These are phyloP conservation scores for Yamadazyma conglobata DNA, from an alignment of 1,139 yeast genomes.

Conservation along the genomic window DNA sequence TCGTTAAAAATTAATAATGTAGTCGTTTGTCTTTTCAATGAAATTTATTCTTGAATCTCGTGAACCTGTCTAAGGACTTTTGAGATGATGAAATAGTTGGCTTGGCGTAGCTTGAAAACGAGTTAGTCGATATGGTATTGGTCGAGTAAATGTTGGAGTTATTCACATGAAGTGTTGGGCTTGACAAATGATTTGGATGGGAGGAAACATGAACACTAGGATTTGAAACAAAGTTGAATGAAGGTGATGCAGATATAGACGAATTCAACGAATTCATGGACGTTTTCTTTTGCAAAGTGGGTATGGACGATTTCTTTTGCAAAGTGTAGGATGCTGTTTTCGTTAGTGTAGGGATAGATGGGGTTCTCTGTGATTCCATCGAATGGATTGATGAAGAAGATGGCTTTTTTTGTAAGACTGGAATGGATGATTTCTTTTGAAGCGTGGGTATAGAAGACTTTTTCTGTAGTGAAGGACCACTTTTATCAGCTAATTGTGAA, in stretches of 20 bases:
- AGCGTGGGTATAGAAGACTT: constrained; percentile 8
- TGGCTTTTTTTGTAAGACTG: constrained; percentile 13
- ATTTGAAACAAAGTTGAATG: constrained; percentile 3
- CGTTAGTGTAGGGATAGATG: constrained; percentile 9
- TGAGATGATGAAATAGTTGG: constrained; percentile 49
- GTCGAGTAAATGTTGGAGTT: constrained; percentile 2
- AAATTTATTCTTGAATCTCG: constrained; percentile 28
- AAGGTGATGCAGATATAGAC: constrained; percentile 2
- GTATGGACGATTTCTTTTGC: constrained; percentile 7
- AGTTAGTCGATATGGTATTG: constrained; percentile 1
- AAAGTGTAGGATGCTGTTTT: constrained; percentile 12
- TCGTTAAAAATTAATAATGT: no score
- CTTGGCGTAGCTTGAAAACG: constrained; percentile 29
- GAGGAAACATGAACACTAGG: no score
- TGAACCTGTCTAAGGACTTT: constrained; percentile 31
- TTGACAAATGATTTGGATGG: constrained; percentile 5
- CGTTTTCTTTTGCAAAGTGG: constrained; percentile 8
- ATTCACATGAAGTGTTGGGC: constrained; percentile 13
- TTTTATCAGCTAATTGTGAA: constrained; percentile 6
- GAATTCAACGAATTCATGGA: constrained; percentile 7
- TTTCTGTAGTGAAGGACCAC: constrained; percentile 3
- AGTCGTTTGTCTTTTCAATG: constrained; percentile 11
- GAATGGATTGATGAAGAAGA: constrained; percentile 17
- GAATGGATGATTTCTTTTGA: constrained; percentile 10
- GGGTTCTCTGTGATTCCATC: constrained; percentile 12